These are phyloP conservation scores for Silene noctiflora DNA, from an alignment of 179 eudicot genomes.

Conservation along the genomic window DNA sequence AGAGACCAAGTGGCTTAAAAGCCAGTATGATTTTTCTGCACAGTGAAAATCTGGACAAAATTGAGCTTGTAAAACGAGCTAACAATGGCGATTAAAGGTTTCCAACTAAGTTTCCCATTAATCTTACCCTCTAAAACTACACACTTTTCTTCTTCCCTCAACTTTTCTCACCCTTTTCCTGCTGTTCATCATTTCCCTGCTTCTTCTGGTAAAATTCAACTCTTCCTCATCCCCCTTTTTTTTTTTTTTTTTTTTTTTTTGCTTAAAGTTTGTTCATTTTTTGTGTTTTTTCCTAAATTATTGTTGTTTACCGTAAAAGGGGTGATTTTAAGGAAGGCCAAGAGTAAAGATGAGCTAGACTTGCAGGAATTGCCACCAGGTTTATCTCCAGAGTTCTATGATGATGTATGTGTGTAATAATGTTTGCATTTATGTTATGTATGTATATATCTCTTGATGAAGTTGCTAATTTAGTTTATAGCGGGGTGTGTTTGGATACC, in stretches of 20 bases:
- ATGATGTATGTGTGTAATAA: conserved; percentile 37
- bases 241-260: background rate
- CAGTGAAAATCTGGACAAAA: background rate
- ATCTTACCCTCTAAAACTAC: conserved; percentile 21
- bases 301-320: conserved; percentile 3
- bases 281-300: background rate
- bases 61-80: conserved; percentile 12
- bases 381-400: conserved; percentile 45
- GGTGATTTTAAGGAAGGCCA: conserved; percentile 30
- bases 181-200: conserved; percentile 9
- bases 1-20: too few relatives aligned
- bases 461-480: background rate
- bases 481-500: background rate
- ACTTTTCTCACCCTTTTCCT: conserved; percentile 8
- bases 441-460: background rate
- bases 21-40: too few relatives aligned
- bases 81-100: conserved; percentile 22
- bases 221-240: background rate
- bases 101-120: conserved; percentile 15
- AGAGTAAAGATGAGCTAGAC: conserved; percentile 38
- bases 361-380: conserved; percentile 40
- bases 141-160: conserved; percentile 6
- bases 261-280: background rate
- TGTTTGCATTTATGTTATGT: background rate
- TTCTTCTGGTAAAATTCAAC: conserved; percentile 13